Conservation (phyloP, 768 basidiomycete genomes). For the Podaxis pistillaris region DNA sequence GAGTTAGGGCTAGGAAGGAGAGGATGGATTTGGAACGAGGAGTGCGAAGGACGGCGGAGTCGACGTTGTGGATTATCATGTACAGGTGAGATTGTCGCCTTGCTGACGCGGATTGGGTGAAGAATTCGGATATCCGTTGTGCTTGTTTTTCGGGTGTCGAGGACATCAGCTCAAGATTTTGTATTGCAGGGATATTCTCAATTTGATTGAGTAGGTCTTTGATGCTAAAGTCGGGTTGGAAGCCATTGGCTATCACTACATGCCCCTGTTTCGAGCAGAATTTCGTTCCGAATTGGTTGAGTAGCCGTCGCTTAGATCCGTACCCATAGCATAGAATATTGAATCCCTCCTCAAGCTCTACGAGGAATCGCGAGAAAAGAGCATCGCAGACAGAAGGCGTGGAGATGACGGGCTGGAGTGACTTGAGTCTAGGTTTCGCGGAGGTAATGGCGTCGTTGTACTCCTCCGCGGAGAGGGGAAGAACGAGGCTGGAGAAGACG, state of each 20-base stretch:
- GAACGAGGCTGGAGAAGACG: no score
- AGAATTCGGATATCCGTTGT: conserved; percentile 63
- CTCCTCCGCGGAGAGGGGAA: conserved; percentile 28
- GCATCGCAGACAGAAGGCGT: conserved; percentile 29
- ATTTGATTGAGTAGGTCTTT: conserved; percentile 62
- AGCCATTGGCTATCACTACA: conserved; percentile 78
- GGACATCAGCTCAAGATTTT: conserved; percentile 13
- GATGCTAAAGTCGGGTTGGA: conserved; percentile 61
- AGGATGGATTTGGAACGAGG: no score
- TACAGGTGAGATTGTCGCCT: conserved; percentile 51
- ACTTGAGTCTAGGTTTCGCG: conserved; percentile 26
- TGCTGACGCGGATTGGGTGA: conserved; percentile 29
- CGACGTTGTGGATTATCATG: conserved; percentile 31
- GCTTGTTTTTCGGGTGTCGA: conserved; percentile 56
- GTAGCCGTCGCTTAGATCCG: conserved; percentile 79
- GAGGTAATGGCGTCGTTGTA: conserved; percentile 42
- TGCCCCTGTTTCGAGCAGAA: conserved; percentile 59
- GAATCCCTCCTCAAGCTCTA: conserved; percentile 81
- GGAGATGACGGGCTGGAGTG: conserved; percentile 33
- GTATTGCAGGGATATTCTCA: conserved; percentile 40
- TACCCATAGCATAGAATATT: conserved; percentile 86
- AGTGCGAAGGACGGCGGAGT: no score
- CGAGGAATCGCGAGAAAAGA: conserved; percentile 58
- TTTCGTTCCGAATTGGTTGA: conserved; percentile 72
- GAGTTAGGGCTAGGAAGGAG: no score